These are phyloP conservation scores for Paraleonurus japonicus DNA, from an alignment of 257 asterid genomes.

Conservation along the genomic window DNA sequence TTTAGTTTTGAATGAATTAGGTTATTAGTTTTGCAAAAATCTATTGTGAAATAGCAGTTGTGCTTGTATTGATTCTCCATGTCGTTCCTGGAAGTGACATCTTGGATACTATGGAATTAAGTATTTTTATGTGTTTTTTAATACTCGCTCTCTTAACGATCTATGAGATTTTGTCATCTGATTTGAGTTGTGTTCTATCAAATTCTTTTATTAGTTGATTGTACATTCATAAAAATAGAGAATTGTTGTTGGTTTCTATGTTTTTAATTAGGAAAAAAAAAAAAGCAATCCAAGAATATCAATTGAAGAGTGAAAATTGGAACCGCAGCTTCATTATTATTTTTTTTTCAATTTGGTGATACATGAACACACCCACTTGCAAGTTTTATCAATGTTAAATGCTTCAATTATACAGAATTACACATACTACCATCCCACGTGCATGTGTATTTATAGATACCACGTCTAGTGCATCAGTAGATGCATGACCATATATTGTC, in stretches of 20 bases:
- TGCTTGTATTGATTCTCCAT: constrained; percentile 16
- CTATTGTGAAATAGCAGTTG: neutral
- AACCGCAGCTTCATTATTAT: too few species aligned
- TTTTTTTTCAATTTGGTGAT: too few species aligned
- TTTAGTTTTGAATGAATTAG: constrained; percentile 6
- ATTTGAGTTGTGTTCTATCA: neutral
- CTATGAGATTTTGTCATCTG: neutral
- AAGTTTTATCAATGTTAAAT: neutral
- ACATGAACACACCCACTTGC: too few species aligned
- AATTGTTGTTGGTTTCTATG: neutral
- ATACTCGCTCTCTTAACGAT: too few species aligned
- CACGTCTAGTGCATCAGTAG: too few species aligned
- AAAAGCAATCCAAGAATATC: too few species aligned
- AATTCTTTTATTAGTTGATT: too few species aligned
- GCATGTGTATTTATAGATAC: neutral
- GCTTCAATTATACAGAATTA: neutral
- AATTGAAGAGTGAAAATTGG: too few species aligned
- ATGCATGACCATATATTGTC: neutral
- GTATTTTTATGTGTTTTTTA: too few species aligned
- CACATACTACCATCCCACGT: neutral
- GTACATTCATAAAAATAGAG: neutral
- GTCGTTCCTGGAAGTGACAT: constrained; percentile 2
- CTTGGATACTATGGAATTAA: neutral
- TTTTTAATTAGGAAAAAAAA: too few species aligned
- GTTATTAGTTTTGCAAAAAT: constrained; percentile 13